Base-by-base conservation (phyloP, 169 alveolate species). In the Prorocentrum cordatum region DNA sequence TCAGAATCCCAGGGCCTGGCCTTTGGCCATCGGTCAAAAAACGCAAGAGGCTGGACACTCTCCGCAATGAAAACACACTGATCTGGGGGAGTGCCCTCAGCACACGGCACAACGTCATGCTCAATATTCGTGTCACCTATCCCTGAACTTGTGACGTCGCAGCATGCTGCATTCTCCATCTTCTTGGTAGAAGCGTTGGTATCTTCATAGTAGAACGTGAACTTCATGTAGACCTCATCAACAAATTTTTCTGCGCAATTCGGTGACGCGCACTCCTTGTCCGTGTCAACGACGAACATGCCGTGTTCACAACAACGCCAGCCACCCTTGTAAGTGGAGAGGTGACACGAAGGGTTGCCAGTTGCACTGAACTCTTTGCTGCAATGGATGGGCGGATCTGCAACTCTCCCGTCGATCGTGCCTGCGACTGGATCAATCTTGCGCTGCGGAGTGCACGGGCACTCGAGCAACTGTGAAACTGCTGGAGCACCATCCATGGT, bases 371-470 rank as follows among this genome's bases (percentile, higher is more conserved):
- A 82, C 36, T 33, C 38, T 10, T 47, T 47, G 59, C 91, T 82
- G 80, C 91, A 82, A 29, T 64, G 42, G 54, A 82, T 62, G 29
- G 77, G 80, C 5, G 91, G 91, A 16, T 82, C 61, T 20, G 91
- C 80, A 39, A 24, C 58, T 6, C 22, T 18, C 9, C 91, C 91
- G 31, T 82, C 91, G n/a, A 82, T 82, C 26, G 42, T 61, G n/a
- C 91, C 91, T 2, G 26, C 27, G 32, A 50, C 75, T 39, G 54
- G 72, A 22, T 82, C 91, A 45, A 82, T 82, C 70, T 82, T 82
- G 35, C 91, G 91, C 80, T 82, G 91, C 1, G 91, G 91, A 24
- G 91, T 82, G 70, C 91, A 82, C 0, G 91, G 91, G 39, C 91
- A 82, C 64, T 82, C 91, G 58, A 82, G 39, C 70, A 42, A 16